phyloP scores from a whole-genome alignment of 768 basidiomycete genomes.

The Rhodocollybia butyracea region DNA sequence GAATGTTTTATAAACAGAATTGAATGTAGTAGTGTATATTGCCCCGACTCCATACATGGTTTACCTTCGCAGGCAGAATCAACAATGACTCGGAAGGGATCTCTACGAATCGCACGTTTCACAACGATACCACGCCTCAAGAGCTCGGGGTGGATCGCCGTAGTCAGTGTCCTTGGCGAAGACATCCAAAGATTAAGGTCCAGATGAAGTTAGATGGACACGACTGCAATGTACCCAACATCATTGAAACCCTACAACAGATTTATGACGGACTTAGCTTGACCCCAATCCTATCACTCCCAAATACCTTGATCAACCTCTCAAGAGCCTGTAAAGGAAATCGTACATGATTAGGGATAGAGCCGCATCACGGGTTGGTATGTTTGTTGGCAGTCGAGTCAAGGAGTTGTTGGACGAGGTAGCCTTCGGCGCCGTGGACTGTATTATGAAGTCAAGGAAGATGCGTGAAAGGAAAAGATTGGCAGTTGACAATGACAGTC shows the following conservation, averaged over 20 bases:
- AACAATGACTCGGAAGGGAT: too few relatives aligned
- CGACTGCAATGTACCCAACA: slow-evolving; percentile 16
- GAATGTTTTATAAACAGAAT: too few relatives aligned
- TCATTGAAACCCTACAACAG: slow-evolving; percentile 35
- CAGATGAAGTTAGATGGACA: not conserved
- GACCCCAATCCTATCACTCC: slow-evolving; percentile 25
- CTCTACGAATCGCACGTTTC: too few relatives aligned
- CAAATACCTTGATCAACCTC: slow-evolving; percentile 29
- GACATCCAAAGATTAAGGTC: too few relatives aligned
- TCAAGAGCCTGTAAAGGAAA: slow-evolving; percentile 36
- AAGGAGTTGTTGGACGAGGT: slow-evolving; percentile 35
- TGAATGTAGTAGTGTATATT: too few relatives aligned
- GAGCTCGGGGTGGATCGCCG: too few relatives aligned
- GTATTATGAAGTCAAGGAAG: not conserved
- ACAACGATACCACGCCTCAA: too few relatives aligned
- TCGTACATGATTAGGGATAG: slow-evolving; percentile 36
- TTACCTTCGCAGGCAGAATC: too few relatives aligned
- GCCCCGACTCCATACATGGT: too few relatives aligned
- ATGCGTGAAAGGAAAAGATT: not conserved
- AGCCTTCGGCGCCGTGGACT: slow-evolving; percentile 28
- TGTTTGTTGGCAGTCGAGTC: slow-evolving; percentile 31
- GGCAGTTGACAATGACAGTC: slow-evolving; percentile 13
- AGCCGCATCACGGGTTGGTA: slow-evolving; percentile 42
- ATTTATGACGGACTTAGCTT: slow-evolving; percentile 14
- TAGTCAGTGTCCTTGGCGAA: too few relatives aligned